phyloP scores from a whole-genome alignment of 2,329 filamentous ascomycete genomes.

The Neonectria hederae region DNA sequence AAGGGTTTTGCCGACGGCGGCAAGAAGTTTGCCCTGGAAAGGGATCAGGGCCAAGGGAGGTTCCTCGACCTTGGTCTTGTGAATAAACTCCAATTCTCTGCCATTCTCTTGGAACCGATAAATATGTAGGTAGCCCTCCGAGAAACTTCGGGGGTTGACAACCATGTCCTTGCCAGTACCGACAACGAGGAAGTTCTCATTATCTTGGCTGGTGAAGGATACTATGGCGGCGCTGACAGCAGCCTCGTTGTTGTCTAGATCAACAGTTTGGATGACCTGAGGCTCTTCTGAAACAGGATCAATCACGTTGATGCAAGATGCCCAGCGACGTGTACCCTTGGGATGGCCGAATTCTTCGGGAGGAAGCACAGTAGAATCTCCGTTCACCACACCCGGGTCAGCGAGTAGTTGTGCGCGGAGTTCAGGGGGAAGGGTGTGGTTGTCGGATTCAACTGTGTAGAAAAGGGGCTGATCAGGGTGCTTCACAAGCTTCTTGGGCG shows the following conservation, averaged over 20 bases:
- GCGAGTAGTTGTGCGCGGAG: constrained; percentile 78
- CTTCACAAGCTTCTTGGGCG: constrained; percentile 85
- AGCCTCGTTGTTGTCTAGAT: constrained; percentile 89
- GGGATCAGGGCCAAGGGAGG: constrained; percentile 89
- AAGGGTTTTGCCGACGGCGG: constrained; percentile 84
- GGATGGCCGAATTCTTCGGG: constrained; percentile 91
- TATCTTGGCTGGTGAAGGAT: constrained; percentile 86
- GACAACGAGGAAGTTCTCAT: constrained; percentile 90
- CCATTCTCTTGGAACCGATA: constrained; percentile 91
- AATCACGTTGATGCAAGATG: constrained; percentile 92
- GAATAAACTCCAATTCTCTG: constrained; percentile 90
- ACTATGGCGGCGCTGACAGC: constrained; percentile 87
- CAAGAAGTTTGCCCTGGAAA: constrained; percentile 90
- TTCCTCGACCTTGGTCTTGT: constrained; percentile 92
- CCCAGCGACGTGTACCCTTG: constrained; percentile 85
- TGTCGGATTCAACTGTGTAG: constrained; percentile 94
- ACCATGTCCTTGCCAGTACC: constrained; percentile 93
- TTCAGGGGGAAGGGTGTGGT: constrained; percentile 86
- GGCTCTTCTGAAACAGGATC: constrained; percentile 81
- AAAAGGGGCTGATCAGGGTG: constrained; percentile 90
- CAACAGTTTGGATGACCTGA: constrained; percentile 76
- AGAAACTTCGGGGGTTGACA: constrained; percentile 78
- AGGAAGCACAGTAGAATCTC: constrained; percentile 74
- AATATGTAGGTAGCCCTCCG: constrained; percentile 87
- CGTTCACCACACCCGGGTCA: constrained; percentile 76